Conservation (phyloP, 768 basidiomycete genomes). For the Mycena indigotica region DNA sequence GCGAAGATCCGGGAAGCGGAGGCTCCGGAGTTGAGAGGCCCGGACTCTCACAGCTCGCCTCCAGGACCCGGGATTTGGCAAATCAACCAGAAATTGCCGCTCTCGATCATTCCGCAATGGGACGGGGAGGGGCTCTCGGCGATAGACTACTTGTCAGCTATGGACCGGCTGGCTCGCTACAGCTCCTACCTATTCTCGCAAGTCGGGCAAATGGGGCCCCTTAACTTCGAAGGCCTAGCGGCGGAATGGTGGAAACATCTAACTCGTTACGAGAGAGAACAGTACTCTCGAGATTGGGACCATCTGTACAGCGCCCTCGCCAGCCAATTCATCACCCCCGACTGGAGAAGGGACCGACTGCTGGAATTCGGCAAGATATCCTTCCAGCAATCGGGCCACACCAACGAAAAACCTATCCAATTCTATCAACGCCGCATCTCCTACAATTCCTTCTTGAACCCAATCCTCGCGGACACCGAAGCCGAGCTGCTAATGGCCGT, state of each 20-base stretch:
- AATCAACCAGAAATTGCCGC: no score
- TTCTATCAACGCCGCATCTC: constrained; percentile 4
- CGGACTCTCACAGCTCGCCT: no score
- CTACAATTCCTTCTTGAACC: constrained; percentile 2
- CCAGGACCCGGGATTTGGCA: no score
- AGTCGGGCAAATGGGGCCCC: constrained; percentile 1
- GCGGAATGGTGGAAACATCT: not conserved
- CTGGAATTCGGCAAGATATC: constrained; percentile 4
- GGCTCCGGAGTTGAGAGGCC: no score
- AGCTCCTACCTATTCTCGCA: not conserved
- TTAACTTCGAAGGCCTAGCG: not conserved
- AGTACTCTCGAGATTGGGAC: not conserved
- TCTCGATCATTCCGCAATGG: no score
- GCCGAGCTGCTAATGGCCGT: constrained; percentile 12
- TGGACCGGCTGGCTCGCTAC: not conserved
- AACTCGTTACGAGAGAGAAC: not conserved
- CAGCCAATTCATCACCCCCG: not conserved
- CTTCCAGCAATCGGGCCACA: not conserved
- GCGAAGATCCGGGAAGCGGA: no score
- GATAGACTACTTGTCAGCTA: not conserved
- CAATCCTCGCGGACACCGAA: not conserved
- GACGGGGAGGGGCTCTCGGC: no score
- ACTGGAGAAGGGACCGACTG: not conserved
- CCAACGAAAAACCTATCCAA: not conserved
- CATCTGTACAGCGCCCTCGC: not conserved